phyloP scores from a whole-genome alignment of 352 stramenopile species.

The Elongisporangium anandrum region DNA sequence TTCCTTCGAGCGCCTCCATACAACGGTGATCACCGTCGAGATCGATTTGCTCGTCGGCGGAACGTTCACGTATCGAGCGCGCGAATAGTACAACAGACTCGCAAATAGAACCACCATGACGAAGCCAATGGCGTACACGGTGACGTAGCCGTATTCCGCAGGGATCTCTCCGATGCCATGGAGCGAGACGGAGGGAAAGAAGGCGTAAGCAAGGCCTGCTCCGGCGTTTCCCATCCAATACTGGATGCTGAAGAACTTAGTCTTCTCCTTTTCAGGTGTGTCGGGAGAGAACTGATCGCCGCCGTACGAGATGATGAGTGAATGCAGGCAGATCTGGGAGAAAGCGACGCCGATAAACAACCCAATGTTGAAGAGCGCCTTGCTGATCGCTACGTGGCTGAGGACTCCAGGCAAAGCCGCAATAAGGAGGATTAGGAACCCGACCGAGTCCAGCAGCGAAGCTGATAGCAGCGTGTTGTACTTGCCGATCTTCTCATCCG shows the following conservation, averaged over 20 bases:
- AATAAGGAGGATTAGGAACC: slow-evolving; percentile 36
- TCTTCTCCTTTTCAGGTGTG: slow-evolving; percentile 29
- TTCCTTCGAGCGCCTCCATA: slow-evolving; percentile 4
- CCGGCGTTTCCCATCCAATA: slow-evolving; percentile 76
- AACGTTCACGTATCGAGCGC: slow-evolving; percentile 40
- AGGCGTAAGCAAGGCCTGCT: slow-evolving; percentile 57
- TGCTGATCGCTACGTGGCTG: slow-evolving; percentile 11
- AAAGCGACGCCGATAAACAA: slow-evolving; percentile 41
- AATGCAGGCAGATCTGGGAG: slow-evolving; percentile 38
- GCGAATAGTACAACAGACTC: slow-evolving; percentile 22
- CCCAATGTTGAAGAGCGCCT: slow-evolving; percentile 27
- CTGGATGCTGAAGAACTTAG: slow-evolving; percentile 73
- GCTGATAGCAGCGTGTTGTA: slow-evolving; percentile 14
- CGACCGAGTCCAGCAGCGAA: slow-evolving; percentile 26
- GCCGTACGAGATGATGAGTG: slow-evolving; percentile 53
- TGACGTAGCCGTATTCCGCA: slow-evolving; percentile 67
- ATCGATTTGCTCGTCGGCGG: slow-evolving; percentile 24
- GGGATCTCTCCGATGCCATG: slow-evolving; percentile 55
- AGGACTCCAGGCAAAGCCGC: slow-evolving; percentile 30
- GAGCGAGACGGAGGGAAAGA: slow-evolving; percentile 63
- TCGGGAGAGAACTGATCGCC: slow-evolving; percentile 48
- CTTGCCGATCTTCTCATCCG: slow-evolving; percentile 51
- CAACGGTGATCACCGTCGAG: slow-evolving; percentile 24
- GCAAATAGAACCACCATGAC: slow-evolving; percentile 29
- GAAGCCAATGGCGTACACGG: slow-evolving; percentile 50